Evolutionary conservation across 2,329 filamentous ascomycete genomes (phyloP), one percentile per base, ranked within the genome.

Genomic region (Pseudogymnoascus sp.): DNA sequence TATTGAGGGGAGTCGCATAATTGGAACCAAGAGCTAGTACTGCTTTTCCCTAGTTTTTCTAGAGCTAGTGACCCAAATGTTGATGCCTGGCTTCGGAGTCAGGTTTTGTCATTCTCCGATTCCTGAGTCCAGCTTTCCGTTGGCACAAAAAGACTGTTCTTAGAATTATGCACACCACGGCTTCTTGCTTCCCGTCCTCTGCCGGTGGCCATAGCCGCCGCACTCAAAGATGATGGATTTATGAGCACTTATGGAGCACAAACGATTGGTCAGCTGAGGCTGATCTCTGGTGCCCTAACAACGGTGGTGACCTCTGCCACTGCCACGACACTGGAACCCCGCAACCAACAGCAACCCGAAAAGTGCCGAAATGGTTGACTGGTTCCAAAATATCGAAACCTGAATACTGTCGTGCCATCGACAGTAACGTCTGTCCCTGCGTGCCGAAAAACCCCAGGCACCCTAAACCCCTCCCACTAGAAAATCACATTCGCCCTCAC

Each of bases 101-200:
- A 1, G 53, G 53, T 59, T 59, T 59, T 59, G 8, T 31, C 33
- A 59, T 46, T 59, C 3, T 59, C 53, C 4, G 53, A 59, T 59
- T 35, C 24, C 12, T n/a, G 12, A 56, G 24, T 10, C 24, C 5
- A 28, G 50, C 31, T 56, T 56, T 16, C 31, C 50, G 50, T 6
- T 56, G 2, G 50, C 50, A 56, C 50, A 56, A 56, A 56, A 56
- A 56, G 22, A 56, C 46, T 28, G 46, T 28, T 56, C 28, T 56
- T 56, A 56, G 46, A 56, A 28, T 56, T 56, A 28, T 53, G 46
- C 46, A 26, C 19, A 53, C 16, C 22, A 53, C 28, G 19, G 46
- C 46, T 53, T 53, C 46, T 26, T 28, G 22, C 46, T 53, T 26
- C 10, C 46, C 22, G 46, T 14, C 46, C 46, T 7, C 19, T 26